Base-by-base conservation (phyloP, 192 early-diverging fungal species). In the Jimgerdemannia lactiflua region DNA sequence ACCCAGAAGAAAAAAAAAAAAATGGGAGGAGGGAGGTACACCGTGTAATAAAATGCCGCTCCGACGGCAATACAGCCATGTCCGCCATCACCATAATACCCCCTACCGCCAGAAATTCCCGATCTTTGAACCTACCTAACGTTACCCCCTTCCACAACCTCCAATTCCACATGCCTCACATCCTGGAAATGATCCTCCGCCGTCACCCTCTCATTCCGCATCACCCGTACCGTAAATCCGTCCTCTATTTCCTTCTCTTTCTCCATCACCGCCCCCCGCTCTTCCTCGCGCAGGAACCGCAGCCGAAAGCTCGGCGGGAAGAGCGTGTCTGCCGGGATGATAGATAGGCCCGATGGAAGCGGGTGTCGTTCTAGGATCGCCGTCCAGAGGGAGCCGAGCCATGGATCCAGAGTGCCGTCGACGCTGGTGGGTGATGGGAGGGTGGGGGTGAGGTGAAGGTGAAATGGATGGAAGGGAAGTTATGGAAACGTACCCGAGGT, bases 381-480 rank as follows among this genome's bases (percentile, higher is more conserved):
- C 20, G 80, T 73, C 96, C 96, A 99, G 71, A 98, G 85, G 4
- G 75, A 77, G 14, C 85, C 77, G 42, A 95, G 80, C 98, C 98
- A 99, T 20, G 95, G 96, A 70, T 95, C 92, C 71, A 99, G 81
- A 42, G 88, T 90, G 39, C 95, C 95, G 76, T 99, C 97, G 18
- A 93, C 59, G 6, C 89, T 91, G 71, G n/a, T 29, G 49, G 49
- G 8, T 6, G 49, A 59, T 59, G 49, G 9, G 42, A 29, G 54
- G n/a, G n/a, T 49, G 18, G 49, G 44, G 67, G 14, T 65, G 64
- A 65, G 19, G 19, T 65, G 64, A 14, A 14, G 19, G 9, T 6
- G 8, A 41, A 4, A 69, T 69, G 2, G 18, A 19, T 43, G n/a
- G 3, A 6, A 44, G 18, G 18, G 17, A 40, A 65, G 9, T 8